Conservation (phyloP, 202 grass and related monocot genomes). For the Sporobolus alterniflorus region DNA sequence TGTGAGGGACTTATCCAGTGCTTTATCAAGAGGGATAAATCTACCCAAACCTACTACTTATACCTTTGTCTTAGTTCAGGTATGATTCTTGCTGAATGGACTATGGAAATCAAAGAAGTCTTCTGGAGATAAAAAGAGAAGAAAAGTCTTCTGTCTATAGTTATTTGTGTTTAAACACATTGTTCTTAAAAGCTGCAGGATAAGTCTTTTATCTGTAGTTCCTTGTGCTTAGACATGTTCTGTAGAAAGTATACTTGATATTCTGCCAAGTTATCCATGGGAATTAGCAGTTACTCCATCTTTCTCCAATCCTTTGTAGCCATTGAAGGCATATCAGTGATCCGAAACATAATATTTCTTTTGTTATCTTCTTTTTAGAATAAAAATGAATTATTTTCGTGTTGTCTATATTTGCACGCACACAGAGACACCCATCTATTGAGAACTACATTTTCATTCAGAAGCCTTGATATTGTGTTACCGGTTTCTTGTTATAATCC, state of each 20-base stretch:
- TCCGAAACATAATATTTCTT: conserved; percentile 21
- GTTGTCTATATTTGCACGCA: background rate
- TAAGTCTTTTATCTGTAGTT: background rate
- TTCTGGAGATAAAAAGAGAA: too few species aligned
- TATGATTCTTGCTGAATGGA: conserved; percentile 33
- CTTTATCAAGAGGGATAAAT: conserved; percentile 95
- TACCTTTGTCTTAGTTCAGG: conserved; percentile 85
- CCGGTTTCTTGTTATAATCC: background rate
- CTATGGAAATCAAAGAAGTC: background rate
- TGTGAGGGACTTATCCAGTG: conserved; percentile 83
- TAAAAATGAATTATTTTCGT: background rate
- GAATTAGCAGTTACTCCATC: background rate
- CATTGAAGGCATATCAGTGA: background rate
- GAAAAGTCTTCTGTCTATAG: background rate
- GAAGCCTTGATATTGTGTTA: conserved; percentile 1
- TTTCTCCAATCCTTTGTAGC: background rate
- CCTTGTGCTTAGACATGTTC: background rate
- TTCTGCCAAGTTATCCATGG: background rate
- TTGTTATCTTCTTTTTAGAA: conserved; percentile 10
- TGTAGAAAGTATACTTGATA: background rate
- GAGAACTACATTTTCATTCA: background rate
- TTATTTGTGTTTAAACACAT: background rate
- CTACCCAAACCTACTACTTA: conserved; percentile 79
- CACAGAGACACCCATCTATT: background rate
- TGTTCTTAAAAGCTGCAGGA: background rate